Base-by-base conservation (phyloP, 2,329 filamentous ascomycete genomes). In the Cytospora mali region DNA sequence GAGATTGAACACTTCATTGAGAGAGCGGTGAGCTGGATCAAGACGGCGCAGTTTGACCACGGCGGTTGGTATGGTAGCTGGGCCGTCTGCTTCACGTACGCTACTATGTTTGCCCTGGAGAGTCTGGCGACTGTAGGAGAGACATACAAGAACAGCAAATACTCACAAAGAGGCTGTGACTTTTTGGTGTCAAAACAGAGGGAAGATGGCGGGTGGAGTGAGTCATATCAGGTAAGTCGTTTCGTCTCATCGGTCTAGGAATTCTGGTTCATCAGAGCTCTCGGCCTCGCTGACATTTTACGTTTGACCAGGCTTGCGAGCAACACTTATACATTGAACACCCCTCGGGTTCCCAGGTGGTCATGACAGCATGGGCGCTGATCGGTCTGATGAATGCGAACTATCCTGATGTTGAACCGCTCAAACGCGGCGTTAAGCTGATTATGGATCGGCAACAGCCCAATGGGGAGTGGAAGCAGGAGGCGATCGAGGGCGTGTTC, bases 61-160 rank as follows among this genome's bases (percentile, higher is more conserved):
- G 95, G 95, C n/a, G 90, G 89, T 64, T 99, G 95, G 95, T 98
- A 99, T 73, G 95, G 95, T 52, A 93, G 88, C 72, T 99, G 95
- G 95, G 95, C 92, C 58, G 96, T 99, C 70, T 99, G 95, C 78
- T 99, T 96, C 76, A 97, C 93, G 0, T 99, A 99, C 73, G 95
- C 93, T 0, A 91, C 87, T 67, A 96, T 98, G 93, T 99, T 99
- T 77, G 93, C 93, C 0, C 81, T 98, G 1, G 94, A 98, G 74
- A 92, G 91, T 66, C 81, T 99, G 68, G 84, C 87, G 6, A 90
- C 88, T 53, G 86, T 92, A 5, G 93, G 93, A 6, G 93, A 98
- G 76, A 91, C 83, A 3, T 96, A 95, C 68, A 78, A 79, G 33
- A 96, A 87, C 66, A 93, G 90, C 69, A 79, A 84, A 6, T 80